Evolutionary conservation across 306 rosid genomes (phyloP).

Genomic region (Casuarina equisetifolia): DNA sequence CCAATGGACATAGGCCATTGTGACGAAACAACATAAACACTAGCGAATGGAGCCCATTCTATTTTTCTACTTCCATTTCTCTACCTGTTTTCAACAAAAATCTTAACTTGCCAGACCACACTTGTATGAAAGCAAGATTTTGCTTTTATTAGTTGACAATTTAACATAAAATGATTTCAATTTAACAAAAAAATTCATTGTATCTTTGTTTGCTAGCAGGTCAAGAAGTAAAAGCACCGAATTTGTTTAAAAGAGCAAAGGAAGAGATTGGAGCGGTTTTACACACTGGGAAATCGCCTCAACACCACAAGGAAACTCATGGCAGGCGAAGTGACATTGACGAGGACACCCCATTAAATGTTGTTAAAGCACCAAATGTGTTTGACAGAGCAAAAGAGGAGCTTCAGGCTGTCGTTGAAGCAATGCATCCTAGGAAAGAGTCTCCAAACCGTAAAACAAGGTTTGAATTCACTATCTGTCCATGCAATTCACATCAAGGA

Average conservation of each 20-base stretch:
- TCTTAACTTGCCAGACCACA: no score
- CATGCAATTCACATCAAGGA: neutral
- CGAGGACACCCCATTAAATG: conserved; percentile 40
- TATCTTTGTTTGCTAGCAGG: conserved; percentile 22
- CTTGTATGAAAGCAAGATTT: no score
- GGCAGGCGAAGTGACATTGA: conserved; percentile 42
- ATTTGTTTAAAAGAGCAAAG: conserved; percentile 25
- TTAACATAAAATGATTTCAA: neutral
- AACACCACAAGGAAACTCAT: conserved; percentile 41
- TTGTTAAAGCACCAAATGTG: conserved; percentile 64
- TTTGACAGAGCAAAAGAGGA: conserved; percentile 71
- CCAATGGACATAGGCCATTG: no score
- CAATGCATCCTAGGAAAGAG: conserved; percentile 48
- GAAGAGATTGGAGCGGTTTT: conserved; percentile 28
- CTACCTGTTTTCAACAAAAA: no score
- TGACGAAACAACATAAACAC: no score
- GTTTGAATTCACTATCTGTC: conserved; percentile 18
- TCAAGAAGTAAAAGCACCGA: conserved; percentile 30
- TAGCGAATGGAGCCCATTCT: no score
- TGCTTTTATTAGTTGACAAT: no score
- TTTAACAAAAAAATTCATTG: neutral
- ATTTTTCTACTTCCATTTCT: no score
- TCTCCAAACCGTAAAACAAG: conserved; percentile 31
- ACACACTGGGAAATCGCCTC: conserved; percentile 21
- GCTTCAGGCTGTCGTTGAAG: conserved; percentile 55